Evolutionary conservation across 768 basidiomycete genomes (phyloP), one percentile per base, ranked within the genome.

Genomic region (Leccinum subgranulosum): DNA sequence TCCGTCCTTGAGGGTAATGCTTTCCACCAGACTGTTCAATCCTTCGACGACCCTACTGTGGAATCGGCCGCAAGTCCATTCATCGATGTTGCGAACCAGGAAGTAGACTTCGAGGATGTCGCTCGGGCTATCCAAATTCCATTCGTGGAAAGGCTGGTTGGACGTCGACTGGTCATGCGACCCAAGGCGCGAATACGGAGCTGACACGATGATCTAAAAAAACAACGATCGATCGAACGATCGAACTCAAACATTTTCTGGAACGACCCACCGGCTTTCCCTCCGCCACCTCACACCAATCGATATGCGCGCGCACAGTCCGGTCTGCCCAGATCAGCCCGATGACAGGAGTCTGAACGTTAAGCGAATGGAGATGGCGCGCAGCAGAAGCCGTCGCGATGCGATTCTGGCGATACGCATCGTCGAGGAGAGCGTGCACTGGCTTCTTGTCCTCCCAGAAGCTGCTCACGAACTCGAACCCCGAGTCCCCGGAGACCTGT

Each of bases 371-470:
- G 23, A 83, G 68, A 62, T 84, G 83, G 2, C 83, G 76, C 2
- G 73, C 75, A 6, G 76, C 76, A 4, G 81, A 74, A 11, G 82
- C 74, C 4, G 81, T 82, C 1, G 82, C 72, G 72, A 84, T 82
- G 27, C 84, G 72, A 63, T 84, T 84, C 66, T 84, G 83, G 23
- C 84, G 70, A 63, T 82, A 82, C 1, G 84, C 83, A 55, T 80
- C 77, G 47, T 80, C 81, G 2, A 81, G 73, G 59, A 80, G 65
- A 5, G 72, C 63, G 47, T 83, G 79, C 11, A 75, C 70, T 0
- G 81, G 79, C 55, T 84, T 85, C 74, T 85, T 85, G 69, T 85
- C 82, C 62, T 85, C 82, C 80, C 80, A 83, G 51, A 84, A 69
- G 55, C 78, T 77, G 61, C 83, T 81, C 14, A 72, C 74, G 57